phyloP scores from a whole-genome alignment of 257 asterid species.

The Fraxinus americana region DNA sequence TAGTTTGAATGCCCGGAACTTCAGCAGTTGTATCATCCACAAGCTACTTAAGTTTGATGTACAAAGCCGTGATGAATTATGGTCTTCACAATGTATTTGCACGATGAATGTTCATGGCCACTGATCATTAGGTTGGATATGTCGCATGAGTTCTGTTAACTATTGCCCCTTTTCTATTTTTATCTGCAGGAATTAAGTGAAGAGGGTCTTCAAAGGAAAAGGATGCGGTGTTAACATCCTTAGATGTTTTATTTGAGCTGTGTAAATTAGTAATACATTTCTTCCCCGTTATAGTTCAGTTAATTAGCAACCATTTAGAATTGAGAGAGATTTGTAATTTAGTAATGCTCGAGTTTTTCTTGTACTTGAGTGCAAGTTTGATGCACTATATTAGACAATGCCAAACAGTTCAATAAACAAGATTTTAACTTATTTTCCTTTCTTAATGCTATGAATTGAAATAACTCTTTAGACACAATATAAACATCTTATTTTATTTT shows the following conservation, averaged over 20 bases:
- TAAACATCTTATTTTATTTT: background rate
- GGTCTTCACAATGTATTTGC: background rate
- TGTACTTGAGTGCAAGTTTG: background rate
- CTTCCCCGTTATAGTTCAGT: background rate
- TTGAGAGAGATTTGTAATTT: background rate
- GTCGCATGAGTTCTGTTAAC: background rate
- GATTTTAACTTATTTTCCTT: background rate
- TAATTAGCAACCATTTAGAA: background rate
- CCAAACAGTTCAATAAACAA: too few species aligned
- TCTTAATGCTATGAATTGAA: background rate
- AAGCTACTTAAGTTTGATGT: background rate
- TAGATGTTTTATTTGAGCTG: conserved; percentile 47
- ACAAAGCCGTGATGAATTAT: background rate
- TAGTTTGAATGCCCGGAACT: background rate
- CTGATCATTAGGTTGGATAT: conserved; percentile 6
- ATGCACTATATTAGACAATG: background rate
- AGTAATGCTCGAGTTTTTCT: background rate
- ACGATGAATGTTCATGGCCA: background rate
- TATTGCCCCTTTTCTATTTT: background rate
- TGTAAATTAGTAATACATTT: conserved; percentile 48
- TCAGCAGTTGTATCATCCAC: background rate
- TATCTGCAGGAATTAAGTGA: conserved; percentile 62
- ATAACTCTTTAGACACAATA: background rate
- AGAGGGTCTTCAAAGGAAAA: conserved; percentile 65
- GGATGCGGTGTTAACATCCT: conserved; percentile 55